phyloP scores from a whole-genome alignment of 768 basidiomycete genomes.

The Suillus paluster region DNA sequence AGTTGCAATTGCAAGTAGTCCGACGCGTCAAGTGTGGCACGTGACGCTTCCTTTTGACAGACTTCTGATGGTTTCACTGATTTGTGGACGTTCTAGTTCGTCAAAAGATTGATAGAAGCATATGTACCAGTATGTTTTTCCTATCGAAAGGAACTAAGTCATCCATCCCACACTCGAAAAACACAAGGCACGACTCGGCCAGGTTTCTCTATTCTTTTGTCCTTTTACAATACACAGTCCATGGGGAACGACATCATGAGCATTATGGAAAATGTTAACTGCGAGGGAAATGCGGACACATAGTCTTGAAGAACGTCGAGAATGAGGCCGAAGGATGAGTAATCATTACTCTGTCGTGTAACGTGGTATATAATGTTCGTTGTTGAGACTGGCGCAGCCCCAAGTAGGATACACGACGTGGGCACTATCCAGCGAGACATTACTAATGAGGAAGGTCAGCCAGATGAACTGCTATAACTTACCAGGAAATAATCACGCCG shows the following conservation, averaged over 20 bases:
- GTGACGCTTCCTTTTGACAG: no score
- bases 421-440: conserved; percentile 21
- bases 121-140: no score
- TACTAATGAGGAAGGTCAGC: conserved; percentile 21
- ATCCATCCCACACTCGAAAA: no score
- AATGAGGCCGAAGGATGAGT: conserved; percentile 5
- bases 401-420: conserved; percentile 25
- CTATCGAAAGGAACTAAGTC: no score
- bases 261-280: conserved; percentile 3
- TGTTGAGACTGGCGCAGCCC: conserved; percentile 12
- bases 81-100: no score
- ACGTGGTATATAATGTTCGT: conserved; percentile 20
- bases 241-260: background rate
- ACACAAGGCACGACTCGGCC: background rate
- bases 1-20: no score
- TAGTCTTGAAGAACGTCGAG: background rate
- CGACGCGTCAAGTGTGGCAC: no score
- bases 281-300: background rate
- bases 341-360: conserved; percentile 18
- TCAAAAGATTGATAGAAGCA: no score
- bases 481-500: conserved; percentile 94
- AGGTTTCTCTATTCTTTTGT: background rate
- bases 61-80: no score
- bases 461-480: conserved; percentile 32
- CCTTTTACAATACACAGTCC: conserved; percentile 6